A percentile compares a stretch with the other conserved stretches of the same genome.
Evolutionary conservation across 345 rosid genomes (phyloP).

Genomic region (Ceriops decandra): DNA sequence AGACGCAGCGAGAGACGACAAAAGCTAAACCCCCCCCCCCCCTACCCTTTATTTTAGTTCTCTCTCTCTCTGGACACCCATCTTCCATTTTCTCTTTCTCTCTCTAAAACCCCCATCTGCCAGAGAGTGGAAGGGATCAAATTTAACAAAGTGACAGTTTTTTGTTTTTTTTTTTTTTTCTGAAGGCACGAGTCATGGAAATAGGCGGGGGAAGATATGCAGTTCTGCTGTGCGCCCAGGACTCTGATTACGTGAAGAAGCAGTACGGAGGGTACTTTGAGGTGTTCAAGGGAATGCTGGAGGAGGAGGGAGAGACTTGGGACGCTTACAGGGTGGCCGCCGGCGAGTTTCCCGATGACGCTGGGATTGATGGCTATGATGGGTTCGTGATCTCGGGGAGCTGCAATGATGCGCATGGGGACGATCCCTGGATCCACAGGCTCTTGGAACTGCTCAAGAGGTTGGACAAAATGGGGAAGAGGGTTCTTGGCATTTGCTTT

Average conservation of each 20-base stretch:
- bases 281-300: constrained; percentile 48
- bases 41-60: not conserved
- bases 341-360: constrained; percentile 57
- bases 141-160: not conserved
- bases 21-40: not conserved
- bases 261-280: constrained; percentile 55
- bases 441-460: constrained; percentile 41
- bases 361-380: constrained; percentile 37
- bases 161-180: not conserved
- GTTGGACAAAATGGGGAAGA: constrained; percentile 47
- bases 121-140: not conserved
- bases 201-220: constrained; percentile 45
- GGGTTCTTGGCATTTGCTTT: constrained; percentile 65
- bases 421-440: constrained; percentile 57
- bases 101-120: not conserved
- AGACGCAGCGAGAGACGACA: not conserved
- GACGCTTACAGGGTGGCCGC: constrained; percentile 35
- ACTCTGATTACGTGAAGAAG: constrained; percentile 56
- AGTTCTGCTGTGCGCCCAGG: constrained; percentile 64
- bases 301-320: constrained; percentile 64
- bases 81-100: not conserved
- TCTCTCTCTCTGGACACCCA: not conserved
- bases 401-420: constrained; percentile 58
- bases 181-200: not conserved
- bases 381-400: constrained; percentile 71